Evolutionary conservation across 208 protist species (phyloP), one percentile per base, ranked within the genome.

Genomic region (Leishmania mexicana): DNA sequence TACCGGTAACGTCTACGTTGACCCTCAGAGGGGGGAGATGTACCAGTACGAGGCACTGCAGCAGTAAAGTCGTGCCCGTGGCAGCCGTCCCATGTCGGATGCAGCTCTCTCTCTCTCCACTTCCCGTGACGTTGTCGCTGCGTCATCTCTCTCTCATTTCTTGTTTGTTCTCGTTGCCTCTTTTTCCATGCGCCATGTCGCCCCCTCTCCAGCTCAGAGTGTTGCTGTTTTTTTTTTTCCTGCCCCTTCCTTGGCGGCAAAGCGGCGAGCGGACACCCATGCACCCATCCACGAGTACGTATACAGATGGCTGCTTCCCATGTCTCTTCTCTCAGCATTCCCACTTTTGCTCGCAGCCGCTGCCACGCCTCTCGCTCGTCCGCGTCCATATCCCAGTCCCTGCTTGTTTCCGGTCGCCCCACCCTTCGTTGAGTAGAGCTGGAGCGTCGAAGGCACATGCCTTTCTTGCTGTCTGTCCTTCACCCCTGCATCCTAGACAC

Each of bases 1-100:
- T 17, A 15, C 81, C 42, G 31, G 5, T 28, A 74, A 74, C 45
- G 70, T 74, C 21, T 74, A 74, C 28, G 70, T 74, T 19, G 83
- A 85, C 51, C 83, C 83, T 17, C 68, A 85, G n/a, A 85, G 78
- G 5, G 78, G 78, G 10, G 78, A 85, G 72, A 62, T 71, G 47
- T 83, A 83, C 78, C 70, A 76, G 51, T 87, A 81, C 67, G 81
- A 71, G 21, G 40, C 51, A n/a, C 45, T 38, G 21, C 73, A 76
- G 64, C 17, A 38, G 49, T 58, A 21, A 74, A 51, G 35, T 42
- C 7, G 21, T 54, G 45, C 28, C 6, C 10, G 28, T 8, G 24
- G 8, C 70, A 51, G 70, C 40, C 45, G 19, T 54, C 70, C 2
- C 15, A 15, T 28, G 31, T 21, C 40, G 35, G 24, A 8, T 49